Percentiles rank a stretch among this genome's conserved stretches.
Evolutionary conservation across 2,329 filamentous ascomycete species (phyloP).

Genomic region (Ceratocystis eucalypticola): DNA sequence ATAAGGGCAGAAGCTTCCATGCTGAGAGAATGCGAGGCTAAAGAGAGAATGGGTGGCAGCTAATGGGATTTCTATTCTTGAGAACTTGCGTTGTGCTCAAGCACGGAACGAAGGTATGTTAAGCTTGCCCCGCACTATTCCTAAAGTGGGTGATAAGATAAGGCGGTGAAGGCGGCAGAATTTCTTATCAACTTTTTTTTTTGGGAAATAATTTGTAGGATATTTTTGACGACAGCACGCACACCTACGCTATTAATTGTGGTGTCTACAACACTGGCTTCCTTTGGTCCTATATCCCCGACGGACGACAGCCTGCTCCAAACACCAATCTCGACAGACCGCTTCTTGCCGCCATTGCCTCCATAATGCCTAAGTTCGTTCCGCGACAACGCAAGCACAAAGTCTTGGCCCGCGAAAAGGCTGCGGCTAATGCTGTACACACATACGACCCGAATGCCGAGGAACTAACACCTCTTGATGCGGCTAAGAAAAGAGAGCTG

Average conservation of each 20-base stretch:
- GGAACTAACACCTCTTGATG: conserved; percentile 30
- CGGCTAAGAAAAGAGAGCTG: conserved; percentile 30
- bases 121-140: conserved; percentile 28
- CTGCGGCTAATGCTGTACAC: conserved; percentile 31
- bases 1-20: conserved; percentile 3
- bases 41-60: not conserved
- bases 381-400: conserved; percentile 55
- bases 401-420: conserved; percentile 49
- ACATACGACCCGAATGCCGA: conserved; percentile 27
- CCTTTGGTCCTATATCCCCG: no score
- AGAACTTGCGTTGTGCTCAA: no score
- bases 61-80: not conserved
- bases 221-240: not conserved
- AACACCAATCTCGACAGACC: no score
- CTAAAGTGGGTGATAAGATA: conserved; percentile 21
- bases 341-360: not conserved
- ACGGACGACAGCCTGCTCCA: no score
- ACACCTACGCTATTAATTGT: no score
- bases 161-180: conserved; percentile 26
- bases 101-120: no score
- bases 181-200: conserved; percentile 19
- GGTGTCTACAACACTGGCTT: no score
- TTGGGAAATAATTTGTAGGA: not conserved
- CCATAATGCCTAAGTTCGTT: conserved; percentile 35
- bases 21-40: not conserved